Conservation (phyloP, 2,329 filamentous ascomycete genomes). For the Elsinoe fawcettii region DNA sequence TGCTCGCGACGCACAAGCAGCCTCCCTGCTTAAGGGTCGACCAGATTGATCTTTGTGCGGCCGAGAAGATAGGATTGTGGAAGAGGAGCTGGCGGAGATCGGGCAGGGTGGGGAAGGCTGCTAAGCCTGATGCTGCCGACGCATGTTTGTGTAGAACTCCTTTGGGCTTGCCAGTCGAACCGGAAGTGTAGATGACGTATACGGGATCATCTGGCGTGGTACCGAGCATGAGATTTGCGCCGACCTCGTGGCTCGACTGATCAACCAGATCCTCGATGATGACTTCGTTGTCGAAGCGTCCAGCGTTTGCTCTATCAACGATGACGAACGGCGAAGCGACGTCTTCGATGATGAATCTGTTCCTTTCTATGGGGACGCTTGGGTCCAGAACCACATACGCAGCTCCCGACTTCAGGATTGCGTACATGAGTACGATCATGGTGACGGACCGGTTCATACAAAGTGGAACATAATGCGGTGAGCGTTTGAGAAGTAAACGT, state of each 20-base stretch:
- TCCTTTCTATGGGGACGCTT: conserved; percentile 23
- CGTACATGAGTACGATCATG: conserved; percentile 24
- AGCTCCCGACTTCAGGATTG: conserved; percentile 27
- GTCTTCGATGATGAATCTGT: conserved; percentile 14
- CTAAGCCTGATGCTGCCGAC: background rate
- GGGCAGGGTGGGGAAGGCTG: background rate
- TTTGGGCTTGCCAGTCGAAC: background rate
- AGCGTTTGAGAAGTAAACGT: background rate
- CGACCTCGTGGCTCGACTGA: background rate
- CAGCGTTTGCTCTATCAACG: conserved; percentile 14
- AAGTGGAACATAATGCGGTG: conserved; percentile 16
- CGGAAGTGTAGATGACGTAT: background rate
- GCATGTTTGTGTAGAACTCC: background rate
- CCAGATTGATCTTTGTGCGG: conserved; percentile 19
- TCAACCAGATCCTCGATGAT: background rate
- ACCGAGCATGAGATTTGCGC: background rate
- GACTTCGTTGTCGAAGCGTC: background rate
- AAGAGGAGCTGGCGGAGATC: background rate
- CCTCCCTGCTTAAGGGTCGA: background rate
- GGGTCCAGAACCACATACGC: conserved; percentile 26
- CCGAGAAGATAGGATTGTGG: conserved; percentile 3
- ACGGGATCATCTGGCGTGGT: background rate
- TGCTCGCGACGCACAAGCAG: background rate
- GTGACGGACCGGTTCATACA: conserved; percentile 24
- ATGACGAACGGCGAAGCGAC: background rate